These are phyloP conservation scores for Lactarius deliciosus DNA, from an alignment of 768 basidiomycete genomes.

Conservation along the genomic window DNA sequence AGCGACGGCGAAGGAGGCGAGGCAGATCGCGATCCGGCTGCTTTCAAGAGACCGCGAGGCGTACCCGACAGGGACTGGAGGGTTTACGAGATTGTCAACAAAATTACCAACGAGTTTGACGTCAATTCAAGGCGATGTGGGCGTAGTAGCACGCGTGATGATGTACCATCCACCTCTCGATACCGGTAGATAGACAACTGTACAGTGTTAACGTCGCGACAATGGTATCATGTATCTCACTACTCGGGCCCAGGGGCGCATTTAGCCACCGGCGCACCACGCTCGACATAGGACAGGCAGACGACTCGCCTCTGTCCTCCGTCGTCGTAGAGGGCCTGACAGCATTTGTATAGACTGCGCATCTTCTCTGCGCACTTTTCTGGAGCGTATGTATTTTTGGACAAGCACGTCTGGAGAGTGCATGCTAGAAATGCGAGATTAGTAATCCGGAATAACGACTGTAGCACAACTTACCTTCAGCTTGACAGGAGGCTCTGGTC, in stretches of 20 bases:
- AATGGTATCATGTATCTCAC: background rate
- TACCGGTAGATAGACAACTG: background rate
- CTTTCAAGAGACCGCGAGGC: conserved; percentile 38
- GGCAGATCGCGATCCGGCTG: conserved; percentile 22
- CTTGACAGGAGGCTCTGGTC: conserved; percentile 24
- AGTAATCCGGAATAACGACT: background rate
- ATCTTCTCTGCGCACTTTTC: conserved; percentile 58
- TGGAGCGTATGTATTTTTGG: conserved; percentile 60
- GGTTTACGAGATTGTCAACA: conserved; percentile 51
- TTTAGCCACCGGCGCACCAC: conserved; percentile 62
- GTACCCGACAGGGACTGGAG: conserved; percentile 52
- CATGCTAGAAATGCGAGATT: conserved; percentile 48
- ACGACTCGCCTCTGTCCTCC: conserved; percentile 46
- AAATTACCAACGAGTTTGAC: conserved; percentile 49
- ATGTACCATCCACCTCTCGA: too few relatives aligned
- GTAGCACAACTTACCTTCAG: conserved; percentile 23
- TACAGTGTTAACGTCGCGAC: background rate
- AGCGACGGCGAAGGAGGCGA: background rate
- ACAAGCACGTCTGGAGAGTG: conserved; percentile 59
- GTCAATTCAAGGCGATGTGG: conserved; percentile 66
- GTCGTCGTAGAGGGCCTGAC: conserved; percentile 55
- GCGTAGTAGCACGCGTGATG: conserved; percentile 4
- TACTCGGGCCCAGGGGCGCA: conserved; percentile 36
- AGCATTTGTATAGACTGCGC: conserved; percentile 60
- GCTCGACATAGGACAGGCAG: conserved; percentile 57